Percentiles rank a stretch among this genome's conserved stretches.
Evolutionary conservation across 345 rosid species (phyloP).

Genomic region (Populus ilicifolia): DNA sequence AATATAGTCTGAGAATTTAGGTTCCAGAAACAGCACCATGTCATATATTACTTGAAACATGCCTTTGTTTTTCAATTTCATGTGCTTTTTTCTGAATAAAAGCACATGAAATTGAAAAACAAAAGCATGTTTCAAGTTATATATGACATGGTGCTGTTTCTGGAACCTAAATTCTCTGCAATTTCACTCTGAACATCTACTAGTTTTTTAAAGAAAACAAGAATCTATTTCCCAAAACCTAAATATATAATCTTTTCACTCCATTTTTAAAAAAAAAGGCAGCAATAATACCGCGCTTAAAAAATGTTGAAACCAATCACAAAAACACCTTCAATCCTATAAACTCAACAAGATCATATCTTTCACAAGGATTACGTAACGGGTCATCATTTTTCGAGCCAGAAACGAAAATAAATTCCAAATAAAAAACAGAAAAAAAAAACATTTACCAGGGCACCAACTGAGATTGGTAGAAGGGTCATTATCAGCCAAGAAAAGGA

Average conservation of each 20-base stretch:
- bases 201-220: not conserved
- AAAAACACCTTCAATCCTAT: not conserved
- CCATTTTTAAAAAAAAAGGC: too few relatives aligned
- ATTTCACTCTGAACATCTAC: too few relatives aligned
- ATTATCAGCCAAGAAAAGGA: conserved; percentile 78
- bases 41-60: too few relatives aligned
- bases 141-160: too few relatives aligned
- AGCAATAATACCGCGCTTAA: not conserved
- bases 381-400: not conserved
- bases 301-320: not conserved
- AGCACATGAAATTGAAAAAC: not conserved
- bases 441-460: conserved; percentile 73
- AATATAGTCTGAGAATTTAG: too few relatives aligned
- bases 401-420: not conserved
- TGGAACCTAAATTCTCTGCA: too few relatives aligned
- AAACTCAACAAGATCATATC: not conserved
- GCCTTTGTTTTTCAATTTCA: too few relatives aligned
- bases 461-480: conserved; percentile 70
- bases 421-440: not conserved
- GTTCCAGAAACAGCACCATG: too few relatives aligned
- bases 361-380: not conserved
- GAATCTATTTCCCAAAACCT: not conserved
- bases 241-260: not conserved
- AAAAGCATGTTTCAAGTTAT: not conserved
- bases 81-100: too few relatives aligned